Evolutionary conservation across 163 green algal species (phyloP).

Genomic region (Trebouxia gelatinosa): DNA sequence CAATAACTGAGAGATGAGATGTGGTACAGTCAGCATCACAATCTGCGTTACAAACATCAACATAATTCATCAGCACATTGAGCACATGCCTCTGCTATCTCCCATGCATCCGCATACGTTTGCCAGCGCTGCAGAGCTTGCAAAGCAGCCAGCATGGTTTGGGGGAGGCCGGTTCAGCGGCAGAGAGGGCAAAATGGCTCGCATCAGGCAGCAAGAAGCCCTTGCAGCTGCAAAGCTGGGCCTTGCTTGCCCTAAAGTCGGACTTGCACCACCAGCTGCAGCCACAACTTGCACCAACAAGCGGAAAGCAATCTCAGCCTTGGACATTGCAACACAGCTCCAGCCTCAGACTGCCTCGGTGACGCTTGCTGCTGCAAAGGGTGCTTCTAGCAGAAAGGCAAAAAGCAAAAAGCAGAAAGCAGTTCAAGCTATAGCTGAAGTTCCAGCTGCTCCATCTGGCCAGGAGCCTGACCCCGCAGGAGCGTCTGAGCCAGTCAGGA

Average conservation of each 20-base stretch:
- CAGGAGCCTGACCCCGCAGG: background rate
- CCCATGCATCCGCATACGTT: too few species aligned
- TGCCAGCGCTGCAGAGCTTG: constrained; percentile 62
- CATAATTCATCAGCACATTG: too few species aligned
- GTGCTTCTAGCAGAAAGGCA: background rate
- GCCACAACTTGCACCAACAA: background rate
- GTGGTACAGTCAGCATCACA: too few species aligned
- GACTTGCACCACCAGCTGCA: background rate
- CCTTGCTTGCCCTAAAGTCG: background rate
- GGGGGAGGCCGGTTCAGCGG: constrained; percentile 29
- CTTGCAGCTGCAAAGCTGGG: constrained; percentile 30
- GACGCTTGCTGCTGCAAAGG: background rate
- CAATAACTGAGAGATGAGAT: too few species aligned
- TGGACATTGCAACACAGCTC: background rate
- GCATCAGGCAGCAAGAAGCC: constrained; percentile 67
- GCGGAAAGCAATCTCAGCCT: background rate
- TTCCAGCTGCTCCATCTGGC: background rate
- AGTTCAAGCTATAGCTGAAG: constrained; percentile 2
- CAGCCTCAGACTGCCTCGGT: background rate
- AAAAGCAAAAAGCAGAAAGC: background rate
- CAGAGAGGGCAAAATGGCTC: constrained; percentile 78
- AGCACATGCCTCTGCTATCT: too few species aligned
- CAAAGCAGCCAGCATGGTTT: constrained; percentile 48
- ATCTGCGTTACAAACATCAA: too few species aligned
- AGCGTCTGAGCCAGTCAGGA: background rate